Percentiles rank a stretch among this genome's conserved stretches.
These are phyloP conservation scores for Nitzschia inconspicua DNA, from an alignment of 108 stramenopile species.

Conservation along the genomic window DNA sequence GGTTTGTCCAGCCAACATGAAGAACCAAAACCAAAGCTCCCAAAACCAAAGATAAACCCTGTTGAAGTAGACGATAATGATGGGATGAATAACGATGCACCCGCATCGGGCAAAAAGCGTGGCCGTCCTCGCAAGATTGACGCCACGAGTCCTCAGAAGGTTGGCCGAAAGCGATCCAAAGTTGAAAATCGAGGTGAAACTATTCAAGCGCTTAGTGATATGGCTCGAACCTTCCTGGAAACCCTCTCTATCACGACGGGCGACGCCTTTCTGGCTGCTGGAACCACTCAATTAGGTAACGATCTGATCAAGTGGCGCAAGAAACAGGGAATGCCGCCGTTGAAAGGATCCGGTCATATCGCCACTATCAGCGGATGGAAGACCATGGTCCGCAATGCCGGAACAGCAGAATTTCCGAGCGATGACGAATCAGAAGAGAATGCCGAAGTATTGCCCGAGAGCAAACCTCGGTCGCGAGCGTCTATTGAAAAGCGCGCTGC, in stretches of 20 bases:
- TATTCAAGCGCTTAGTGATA: background rate
- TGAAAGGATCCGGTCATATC: background rate
- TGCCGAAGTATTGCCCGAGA: too few species aligned
- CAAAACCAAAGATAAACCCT: background rate
- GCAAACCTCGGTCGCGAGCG: too few species aligned
- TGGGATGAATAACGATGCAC: background rate
- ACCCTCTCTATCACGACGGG: background rate
- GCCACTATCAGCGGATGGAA: background rate
- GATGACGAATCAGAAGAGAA: background rate
- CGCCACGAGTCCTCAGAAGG: too few species aligned
- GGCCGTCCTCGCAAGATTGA: too few species aligned
- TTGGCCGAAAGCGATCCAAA: too few species aligned
- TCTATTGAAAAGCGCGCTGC: too few species aligned
- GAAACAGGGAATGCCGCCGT: constrained; percentile 5
- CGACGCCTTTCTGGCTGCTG: background rate
- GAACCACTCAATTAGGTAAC: background rate
- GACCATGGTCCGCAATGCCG: background rate
- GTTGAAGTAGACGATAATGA: background rate
- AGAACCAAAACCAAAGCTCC: background rate
- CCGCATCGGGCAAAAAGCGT: too few species aligned
- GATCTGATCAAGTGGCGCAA: constrained; percentile 4
- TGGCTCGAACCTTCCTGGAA: background rate
- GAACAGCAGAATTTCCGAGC: background rate
- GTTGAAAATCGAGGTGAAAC: too few species aligned
- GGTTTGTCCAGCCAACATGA: background rate